Evolutionary conservation across 768 basidiomycete genomes (phyloP).

Genomic region (Rhodotorula babjevae): DNA sequence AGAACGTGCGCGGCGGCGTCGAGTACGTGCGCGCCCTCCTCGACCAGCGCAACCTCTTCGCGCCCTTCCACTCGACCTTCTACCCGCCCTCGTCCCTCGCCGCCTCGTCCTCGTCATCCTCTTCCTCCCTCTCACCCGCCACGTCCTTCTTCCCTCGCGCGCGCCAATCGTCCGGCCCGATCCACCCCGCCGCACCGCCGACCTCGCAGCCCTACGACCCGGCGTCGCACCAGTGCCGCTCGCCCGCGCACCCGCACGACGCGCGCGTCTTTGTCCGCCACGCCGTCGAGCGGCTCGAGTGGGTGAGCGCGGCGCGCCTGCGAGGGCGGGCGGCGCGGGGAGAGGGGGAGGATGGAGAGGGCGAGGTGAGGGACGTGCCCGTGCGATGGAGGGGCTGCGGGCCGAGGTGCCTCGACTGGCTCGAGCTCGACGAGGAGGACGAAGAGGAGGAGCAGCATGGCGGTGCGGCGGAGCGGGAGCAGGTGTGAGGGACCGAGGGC

Average conservation of each 20-base stretch:
- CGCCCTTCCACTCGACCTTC: constrained; percentile 21
- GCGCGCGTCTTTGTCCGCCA: constrained; percentile 18
- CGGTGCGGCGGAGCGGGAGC: too few species aligned
- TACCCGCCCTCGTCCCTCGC: background rate
- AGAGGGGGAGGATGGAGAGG: background rate
- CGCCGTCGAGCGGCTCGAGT: constrained; percentile 37
- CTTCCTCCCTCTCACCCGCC: background rate
- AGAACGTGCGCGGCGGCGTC: constrained; percentile 2
- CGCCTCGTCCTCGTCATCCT: background rate
- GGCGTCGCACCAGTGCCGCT: constrained; percentile 24
- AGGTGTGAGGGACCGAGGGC: too few species aligned
- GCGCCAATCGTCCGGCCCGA: constrained; percentile 2
- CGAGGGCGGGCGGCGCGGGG: background rate
- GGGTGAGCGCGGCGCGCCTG: constrained; percentile 28
- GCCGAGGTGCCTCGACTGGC: constrained; percentile 35
- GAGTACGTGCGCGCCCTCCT: background rate
- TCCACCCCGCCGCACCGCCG: background rate
- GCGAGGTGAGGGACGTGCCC: constrained; percentile 24
- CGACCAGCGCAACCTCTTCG: constrained; percentile 3
- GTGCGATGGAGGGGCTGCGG: constrained; percentile 36
- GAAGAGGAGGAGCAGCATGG: background rate
- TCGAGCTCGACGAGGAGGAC: constrained; percentile 33
- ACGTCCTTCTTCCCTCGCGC: background rate
- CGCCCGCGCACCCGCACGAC: constrained; percentile 18
- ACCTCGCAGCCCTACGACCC: constrained; percentile 29